phyloP scores from a whole-genome alignment of 768 basidiomycete genomes.

The Strobilomyces dryophilus region DNA sequence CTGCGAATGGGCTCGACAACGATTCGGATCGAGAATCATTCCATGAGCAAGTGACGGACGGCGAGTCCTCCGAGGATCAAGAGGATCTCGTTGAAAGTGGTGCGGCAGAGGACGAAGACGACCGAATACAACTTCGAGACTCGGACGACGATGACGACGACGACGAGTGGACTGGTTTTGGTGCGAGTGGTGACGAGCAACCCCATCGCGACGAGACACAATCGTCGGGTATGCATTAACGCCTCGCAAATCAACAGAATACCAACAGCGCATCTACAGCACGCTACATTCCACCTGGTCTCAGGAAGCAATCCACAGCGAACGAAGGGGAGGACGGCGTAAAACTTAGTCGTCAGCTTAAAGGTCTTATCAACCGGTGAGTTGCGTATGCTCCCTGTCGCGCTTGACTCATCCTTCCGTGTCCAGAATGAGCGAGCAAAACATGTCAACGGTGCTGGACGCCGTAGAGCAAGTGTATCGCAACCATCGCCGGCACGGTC shows the following conservation, averaged over 20 bases:
- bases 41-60: not conserved
- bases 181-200: slow-evolving; percentile 5
- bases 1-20: not conserved
- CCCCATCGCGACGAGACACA: not conserved
- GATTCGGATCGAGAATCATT: not conserved
- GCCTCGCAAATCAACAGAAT: not conserved
- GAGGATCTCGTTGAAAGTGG: not conserved
- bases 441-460: slow-evolving; percentile 69
- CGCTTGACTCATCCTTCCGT: not conserved
- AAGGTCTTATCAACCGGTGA: slow-evolving; percentile 86
- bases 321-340: slow-evolving; percentile 35
- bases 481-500: slow-evolving; percentile 74
- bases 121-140: no score
- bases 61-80: slow-evolving; percentile 3
- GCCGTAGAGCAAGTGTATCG: slow-evolving; percentile 76
- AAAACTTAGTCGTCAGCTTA: slow-evolving; percentile 71
- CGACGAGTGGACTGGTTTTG: slow-evolving; percentile 34
- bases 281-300: slow-evolving; percentile 80
- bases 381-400: slow-evolving; percentile 6
- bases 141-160: no score
- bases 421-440: slow-evolving; percentile 86
- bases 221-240: slow-evolving; percentile 12
- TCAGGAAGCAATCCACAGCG: slow-evolving; percentile 50
- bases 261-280: slow-evolving; percentile 23
- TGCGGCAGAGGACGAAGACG: not conserved